Conservation (phyloP, 768 basidiomycete species). For the Boletus sp. region DNA sequence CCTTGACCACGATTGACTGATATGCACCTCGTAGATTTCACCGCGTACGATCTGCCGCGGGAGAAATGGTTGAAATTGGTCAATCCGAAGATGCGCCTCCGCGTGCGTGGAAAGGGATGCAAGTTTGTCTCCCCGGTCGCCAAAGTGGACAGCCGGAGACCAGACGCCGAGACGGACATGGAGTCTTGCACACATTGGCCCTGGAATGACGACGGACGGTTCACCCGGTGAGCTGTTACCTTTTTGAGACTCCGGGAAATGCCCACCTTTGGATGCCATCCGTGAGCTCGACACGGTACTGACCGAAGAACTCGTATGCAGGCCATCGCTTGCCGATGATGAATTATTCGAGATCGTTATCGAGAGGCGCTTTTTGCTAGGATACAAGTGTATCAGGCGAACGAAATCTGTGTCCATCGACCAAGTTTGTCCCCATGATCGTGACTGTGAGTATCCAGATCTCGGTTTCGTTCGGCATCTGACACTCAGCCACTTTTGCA, state of each 20-base stretch:
- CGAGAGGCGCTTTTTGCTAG: constrained; percentile 10
- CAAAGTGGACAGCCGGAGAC: background rate
- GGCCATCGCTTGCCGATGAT: constrained; percentile 2
- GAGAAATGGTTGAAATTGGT: constrained; percentile 10
- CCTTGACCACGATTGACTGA: constrained; percentile 1
- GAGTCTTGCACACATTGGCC: background rate
- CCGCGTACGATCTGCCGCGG: constrained; percentile 3
- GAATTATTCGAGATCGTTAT: constrained; percentile 1
- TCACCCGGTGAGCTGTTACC: constrained; percentile 1
- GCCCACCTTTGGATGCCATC: background rate
- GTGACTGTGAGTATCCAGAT: background rate
- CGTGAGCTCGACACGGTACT: background rate
- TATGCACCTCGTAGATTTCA: constrained; percentile 2
- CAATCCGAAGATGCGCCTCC: constrained; percentile 10
- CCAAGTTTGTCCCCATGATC: background rate
- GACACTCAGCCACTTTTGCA: background rate
- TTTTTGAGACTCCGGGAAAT: background rate
- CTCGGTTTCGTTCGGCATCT: background rate
- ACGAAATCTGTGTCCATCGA: constrained; percentile 1
- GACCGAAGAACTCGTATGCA: background rate
- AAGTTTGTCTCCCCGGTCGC: constrained; percentile 12
- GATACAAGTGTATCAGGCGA: constrained; percentile 10
- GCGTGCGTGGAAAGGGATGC: background rate
- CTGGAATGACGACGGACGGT: background rate
- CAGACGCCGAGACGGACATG: background rate